phyloP scores from a whole-genome alignment of 805 yeast species.

The Candida ulmi region DNA sequence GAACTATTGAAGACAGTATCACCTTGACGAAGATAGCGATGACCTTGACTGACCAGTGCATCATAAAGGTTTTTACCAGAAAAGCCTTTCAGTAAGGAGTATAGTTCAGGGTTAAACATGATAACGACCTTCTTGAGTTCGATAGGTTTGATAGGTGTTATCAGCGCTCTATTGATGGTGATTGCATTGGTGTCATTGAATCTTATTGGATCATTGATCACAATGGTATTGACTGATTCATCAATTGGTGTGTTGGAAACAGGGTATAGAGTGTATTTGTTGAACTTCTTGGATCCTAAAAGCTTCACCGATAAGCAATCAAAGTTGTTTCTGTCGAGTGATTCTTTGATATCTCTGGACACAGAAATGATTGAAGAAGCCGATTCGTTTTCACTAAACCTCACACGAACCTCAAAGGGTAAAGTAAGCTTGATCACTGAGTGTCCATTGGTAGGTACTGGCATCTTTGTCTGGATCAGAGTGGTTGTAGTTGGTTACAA shows the following conservation, averaged over 20 bases:
- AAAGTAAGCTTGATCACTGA: too few relatives aligned
- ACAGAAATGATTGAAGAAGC: neutral
- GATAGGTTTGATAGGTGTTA: constrained; percentile 11
- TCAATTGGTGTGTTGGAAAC: constrained; percentile 5
- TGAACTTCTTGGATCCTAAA: constrained; percentile 8
- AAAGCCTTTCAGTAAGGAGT: constrained; percentile 12
- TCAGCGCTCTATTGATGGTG: constrained; percentile 16
- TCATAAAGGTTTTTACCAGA: constrained; percentile 11
- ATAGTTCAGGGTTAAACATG: constrained; percentile 16
- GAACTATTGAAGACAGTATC: constrained; percentile 6
- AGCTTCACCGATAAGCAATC: constrained; percentile 15
- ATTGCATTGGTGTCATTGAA: constrained; percentile 10
- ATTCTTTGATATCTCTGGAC: constrained; percentile 3
- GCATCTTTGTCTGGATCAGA: too few relatives aligned
- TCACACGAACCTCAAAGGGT: neutral
- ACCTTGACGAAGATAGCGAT: constrained; percentile 15
- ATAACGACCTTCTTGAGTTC: constrained; percentile 15
- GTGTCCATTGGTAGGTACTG: too few relatives aligned
- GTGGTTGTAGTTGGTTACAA: too few relatives aligned
- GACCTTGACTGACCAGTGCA: constrained; percentile 7
- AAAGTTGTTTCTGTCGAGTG: neutral
- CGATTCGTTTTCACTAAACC: neutral
- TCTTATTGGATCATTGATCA: constrained; percentile 6
- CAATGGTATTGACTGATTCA: constrained; percentile 6
- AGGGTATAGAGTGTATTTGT: constrained; percentile 4